These are phyloP conservation scores for Termitomyces sp. DNA, from an alignment of 768 basidiomycete species.

Conservation along the genomic window DNA sequence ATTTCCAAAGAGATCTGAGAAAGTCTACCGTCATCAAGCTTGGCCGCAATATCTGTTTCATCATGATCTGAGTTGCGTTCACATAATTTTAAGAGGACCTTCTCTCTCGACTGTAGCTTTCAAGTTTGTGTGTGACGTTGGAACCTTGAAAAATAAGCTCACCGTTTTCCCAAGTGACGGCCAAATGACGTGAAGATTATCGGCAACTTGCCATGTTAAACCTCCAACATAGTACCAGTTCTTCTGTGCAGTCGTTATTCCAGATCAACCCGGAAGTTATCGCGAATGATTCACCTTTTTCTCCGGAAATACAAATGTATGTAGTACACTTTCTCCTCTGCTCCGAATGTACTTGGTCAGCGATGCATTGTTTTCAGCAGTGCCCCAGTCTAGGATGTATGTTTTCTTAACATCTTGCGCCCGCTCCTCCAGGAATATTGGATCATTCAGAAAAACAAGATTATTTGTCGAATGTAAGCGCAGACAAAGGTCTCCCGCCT, in stretches of 20 bases:
- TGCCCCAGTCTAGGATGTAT: conserved; percentile 52
- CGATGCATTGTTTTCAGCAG: conserved; percentile 22
- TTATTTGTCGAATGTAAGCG: conserved; percentile 31
- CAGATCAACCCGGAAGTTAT: background rate
- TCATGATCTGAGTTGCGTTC: conserved; percentile 26
- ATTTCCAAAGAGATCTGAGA: conserved; percentile 29
- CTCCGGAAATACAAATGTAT: conserved; percentile 45
- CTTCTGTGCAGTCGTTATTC: conserved; percentile 22
- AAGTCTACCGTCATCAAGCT: conserved; percentile 36
- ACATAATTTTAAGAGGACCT: conserved; percentile 27
- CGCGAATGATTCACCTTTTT: conserved; percentile 31
- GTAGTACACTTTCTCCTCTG: conserved; percentile 22
- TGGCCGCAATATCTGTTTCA: conserved; percentile 26
- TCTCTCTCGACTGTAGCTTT: conserved; percentile 22
- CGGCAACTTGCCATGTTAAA: conserved; percentile 33
- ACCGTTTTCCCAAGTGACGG: conserved; percentile 30
- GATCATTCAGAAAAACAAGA: conserved; percentile 50
- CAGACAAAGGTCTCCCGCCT: conserved; percentile 34
- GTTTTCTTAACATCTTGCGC: conserved; percentile 19
- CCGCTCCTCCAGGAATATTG: conserved; percentile 45
- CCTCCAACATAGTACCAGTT: conserved; percentile 49
- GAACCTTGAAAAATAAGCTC: conserved; percentile 7
- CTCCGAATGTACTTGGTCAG: conserved; percentile 24
- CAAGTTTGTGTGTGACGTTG: background rate
- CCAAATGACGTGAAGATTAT: conserved; percentile 30